These are phyloP conservation scores for Erysimum cheiri DNA, from an alignment of 441 rosid species.

Conservation along the genomic window DNA sequence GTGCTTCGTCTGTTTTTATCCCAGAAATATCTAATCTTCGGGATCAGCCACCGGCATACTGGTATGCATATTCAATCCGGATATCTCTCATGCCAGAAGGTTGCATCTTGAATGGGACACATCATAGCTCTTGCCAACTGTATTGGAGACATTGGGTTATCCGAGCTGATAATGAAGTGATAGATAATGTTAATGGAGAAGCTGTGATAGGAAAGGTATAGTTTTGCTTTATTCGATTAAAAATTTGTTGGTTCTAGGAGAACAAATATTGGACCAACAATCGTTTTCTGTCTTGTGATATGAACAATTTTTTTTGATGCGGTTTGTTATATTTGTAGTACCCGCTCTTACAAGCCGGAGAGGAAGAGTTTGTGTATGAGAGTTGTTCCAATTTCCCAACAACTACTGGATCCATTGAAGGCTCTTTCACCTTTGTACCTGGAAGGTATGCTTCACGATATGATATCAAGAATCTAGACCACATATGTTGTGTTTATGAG, in stretches of 20 bases:
- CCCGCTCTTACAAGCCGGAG: conserved; percentile 72
- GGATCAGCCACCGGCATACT: conserved; percentile 40
- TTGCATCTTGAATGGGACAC: conserved; percentile 56
- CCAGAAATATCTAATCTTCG: conserved; percentile 59
- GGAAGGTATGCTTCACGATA: conserved; percentile 62
- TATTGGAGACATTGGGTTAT: conserved; percentile 68
- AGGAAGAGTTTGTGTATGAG: conserved; percentile 77
- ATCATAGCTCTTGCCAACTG: conserved; percentile 70
- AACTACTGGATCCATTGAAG: conserved; percentile 68
- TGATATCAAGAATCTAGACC: neutral
- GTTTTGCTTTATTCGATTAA: neutral
- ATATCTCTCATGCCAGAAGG: conserved; percentile 78
- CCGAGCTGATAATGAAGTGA: conserved; percentile 51
- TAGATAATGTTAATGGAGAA: conserved; percentile 52
- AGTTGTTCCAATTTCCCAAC: conserved; percentile 57
- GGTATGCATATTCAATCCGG: conserved; percentile 73
- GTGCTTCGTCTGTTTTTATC: conserved; percentile 72
- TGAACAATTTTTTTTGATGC: conserved; percentile 11
- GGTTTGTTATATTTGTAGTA: conserved; percentile 53
- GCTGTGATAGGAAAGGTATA: conserved; percentile 75
- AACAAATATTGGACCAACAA: neutral
- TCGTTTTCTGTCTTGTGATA: neutral
- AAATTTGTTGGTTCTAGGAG: neutral
- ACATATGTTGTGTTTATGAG: neutral
- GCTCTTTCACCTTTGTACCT: conserved; percentile 90